Conservation (phyloP, 1,284 basidiomycete genomes). For the Boletellus deceptivus region DNA sequence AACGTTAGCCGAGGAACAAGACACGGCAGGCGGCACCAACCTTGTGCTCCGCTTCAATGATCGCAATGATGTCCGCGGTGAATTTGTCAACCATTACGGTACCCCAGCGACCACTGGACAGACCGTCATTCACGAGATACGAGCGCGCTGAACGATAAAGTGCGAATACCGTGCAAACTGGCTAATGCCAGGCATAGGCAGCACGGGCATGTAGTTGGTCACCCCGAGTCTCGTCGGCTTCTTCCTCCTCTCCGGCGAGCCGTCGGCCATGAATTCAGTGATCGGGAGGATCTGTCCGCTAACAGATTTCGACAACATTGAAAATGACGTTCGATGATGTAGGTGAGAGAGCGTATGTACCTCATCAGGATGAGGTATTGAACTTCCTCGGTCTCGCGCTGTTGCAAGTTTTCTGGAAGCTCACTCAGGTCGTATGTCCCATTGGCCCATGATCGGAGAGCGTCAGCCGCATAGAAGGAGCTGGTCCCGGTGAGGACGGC, state of each 20-base stretch:
- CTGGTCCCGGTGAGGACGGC: not conserved
- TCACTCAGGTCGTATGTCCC: constrained; percentile 2
- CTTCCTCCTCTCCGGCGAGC: not conserved
- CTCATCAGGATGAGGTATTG: constrained; percentile 2
- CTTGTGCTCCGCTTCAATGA: not conserved
- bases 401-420: not conserved
- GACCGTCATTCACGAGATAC: not conserved
- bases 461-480: constrained; percentile 4
- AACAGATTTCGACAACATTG: too few species aligned
- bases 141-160: not conserved
- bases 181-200: not conserved
- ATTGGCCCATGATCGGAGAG: not conserved
- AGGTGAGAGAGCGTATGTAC: not conserved
- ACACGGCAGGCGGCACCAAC: not conserved
- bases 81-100: constrained; percentile 16
- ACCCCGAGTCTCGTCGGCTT: too few species aligned
- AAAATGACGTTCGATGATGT: not conserved
- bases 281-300: constrained; percentile 3
- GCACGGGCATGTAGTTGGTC: not conserved
- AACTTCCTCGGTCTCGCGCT: not conserved
- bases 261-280: constrained; percentile 4
- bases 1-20: not conserved
- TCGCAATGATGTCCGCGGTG: constrained; percentile 8
- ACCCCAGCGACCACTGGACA: constrained; percentile 16
- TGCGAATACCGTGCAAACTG: constrained; percentile 5